Evolutionary conservation across 2,329 filamentous ascomycete species (phyloP).

Genomic region (Tolypocladium endophyticum): DNA sequence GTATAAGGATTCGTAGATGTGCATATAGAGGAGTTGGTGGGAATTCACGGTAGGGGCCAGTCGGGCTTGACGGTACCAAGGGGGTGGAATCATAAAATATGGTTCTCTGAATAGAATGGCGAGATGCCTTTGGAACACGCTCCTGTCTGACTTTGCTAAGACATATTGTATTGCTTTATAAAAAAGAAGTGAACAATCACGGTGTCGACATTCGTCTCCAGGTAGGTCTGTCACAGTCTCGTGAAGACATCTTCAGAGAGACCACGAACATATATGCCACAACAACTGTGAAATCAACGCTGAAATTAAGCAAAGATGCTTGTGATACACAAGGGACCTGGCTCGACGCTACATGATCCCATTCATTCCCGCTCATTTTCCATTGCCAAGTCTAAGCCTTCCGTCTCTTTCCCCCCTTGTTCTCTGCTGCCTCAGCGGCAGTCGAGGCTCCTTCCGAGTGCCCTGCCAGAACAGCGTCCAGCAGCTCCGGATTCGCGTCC

Average conservation of each 20-base stretch:
- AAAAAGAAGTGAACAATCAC: neutral
- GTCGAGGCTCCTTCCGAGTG: conserved; percentile 16
- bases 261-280: neutral
- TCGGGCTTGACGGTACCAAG: neutral
- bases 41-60: neutral
- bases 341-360: neutral
- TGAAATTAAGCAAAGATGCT: neutral
- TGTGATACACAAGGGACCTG: neutral
- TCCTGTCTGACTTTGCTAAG: neutral
- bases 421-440: conserved; percentile 22
- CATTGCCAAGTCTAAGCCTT: conserved; percentile 23
- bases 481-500: conserved; percentile 32
- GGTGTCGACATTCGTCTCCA: too few species aligned
- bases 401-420: conserved; percentile 34
- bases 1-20: neutral
- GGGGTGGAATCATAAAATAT: neutral
- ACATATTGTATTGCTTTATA: neutral
- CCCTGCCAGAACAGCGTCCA: conserved; percentile 35
- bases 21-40: neutral
- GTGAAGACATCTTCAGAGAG: neutral
- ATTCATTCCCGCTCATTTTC: neutral
- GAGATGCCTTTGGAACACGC: neutral
- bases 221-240: neutral
- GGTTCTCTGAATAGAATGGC: neutral
- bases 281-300: neutral